Evolutionary conservation across 495 filamentous ascomycete genomes (phyloP), one percentile per base, ranked within the genome.

Genomic region (Aspergillus kassunensis): DNA sequence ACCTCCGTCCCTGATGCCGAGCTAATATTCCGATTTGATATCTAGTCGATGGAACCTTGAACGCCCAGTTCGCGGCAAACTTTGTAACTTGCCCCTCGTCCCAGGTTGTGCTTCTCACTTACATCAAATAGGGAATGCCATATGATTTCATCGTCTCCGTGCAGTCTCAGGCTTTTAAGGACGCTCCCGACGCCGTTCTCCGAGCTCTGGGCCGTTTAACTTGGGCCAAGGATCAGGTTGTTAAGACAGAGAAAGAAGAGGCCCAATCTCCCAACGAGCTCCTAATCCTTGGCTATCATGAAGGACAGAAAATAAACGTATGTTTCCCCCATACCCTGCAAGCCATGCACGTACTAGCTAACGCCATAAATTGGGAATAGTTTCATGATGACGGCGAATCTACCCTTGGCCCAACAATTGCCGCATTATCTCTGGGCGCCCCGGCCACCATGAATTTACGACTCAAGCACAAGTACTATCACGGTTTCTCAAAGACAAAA

Each of bases 381-480:
- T 90, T 80, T 51, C 91, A 96, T 48, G 90, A 95, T 58, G 91
- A 96, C 52, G 91, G 91, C 0, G 91, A 96, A 63, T 67, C 62
- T 0, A 79, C 81, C 0, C 75, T 95, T 1, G 90, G 89, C 0
- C 85, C 88, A 1, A 88, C 81, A 0, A 84, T 95, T 21, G 85
- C 86, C 0, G 85, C 88, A 0, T 68, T 92, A 1, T 90, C 88
- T 0, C 73, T 95, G 3, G 91, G 90, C 1, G 79, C 77, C 0
- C 75, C 77, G 1, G 82, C 87, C 0, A 69, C 60, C 2, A 95
- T 95, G 88, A 58, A 56, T 10, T 75, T 92, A 49, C 78, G 87
- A 1, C 78, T 88, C 56, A 96, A 95, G 66, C 57, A 62, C 4
- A 81, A 76, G 41, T 71, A 77, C 21, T 75, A 65, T 19, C 66